A percentile compares a stretch with the other conserved stretches of the same genome.
These are phyloP conservation scores for Fusarium devonianum DNA, from an alignment of 2,329 filamentous ascomycete species.

Conservation along the genomic window DNA sequence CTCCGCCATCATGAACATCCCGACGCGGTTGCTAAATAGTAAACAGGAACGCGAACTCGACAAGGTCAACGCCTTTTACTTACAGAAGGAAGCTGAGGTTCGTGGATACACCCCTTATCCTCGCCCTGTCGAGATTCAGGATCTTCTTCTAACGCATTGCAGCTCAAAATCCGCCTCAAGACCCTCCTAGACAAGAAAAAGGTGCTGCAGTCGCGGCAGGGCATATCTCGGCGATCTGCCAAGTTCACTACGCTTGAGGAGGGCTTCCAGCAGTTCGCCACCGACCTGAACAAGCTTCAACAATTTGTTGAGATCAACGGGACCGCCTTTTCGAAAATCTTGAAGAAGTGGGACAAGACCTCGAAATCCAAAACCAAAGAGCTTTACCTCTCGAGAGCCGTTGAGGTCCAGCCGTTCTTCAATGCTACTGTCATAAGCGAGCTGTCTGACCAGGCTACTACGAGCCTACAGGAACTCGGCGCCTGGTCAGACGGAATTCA, in stretches of 20 bases:
- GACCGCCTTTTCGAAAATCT: slow-evolving; percentile 95
- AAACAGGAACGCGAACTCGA: slow-evolving; percentile 92
- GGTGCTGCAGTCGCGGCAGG: slow-evolving; percentile 82
- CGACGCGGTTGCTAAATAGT: slow-evolving; percentile 49
- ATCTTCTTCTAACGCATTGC: slow-evolving; percentile 27
- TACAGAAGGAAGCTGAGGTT: slow-evolving; percentile 98
- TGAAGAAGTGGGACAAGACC: slow-evolving; percentile 99
- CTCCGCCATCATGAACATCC: slow-evolving; percentile 39
- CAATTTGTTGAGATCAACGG: slow-evolving; percentile 99
- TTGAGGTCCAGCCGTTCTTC: slow-evolving; percentile 98
- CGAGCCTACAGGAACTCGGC: slow-evolving; percentile 91
- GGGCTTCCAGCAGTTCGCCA: slow-evolving; percentile 96
- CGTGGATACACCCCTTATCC: slow-evolving; percentile 40
- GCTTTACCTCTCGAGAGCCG: slow-evolving; percentile 91
- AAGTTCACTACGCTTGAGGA: slow-evolving; percentile 96
- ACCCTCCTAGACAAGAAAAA: slow-evolving; percentile 95
- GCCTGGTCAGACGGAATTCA: slow-evolving; percentile 98
- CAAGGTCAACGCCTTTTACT: slow-evolving; percentile 97
- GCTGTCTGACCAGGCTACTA: slow-evolving; percentile 94
- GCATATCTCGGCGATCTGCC: slow-evolving; percentile 84
- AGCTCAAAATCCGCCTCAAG: slow-evolving; percentile 93
- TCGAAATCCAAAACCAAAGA: slow-evolving; percentile 99
- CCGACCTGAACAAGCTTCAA: slow-evolving; percentile 95
- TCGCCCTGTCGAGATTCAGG: background rate
- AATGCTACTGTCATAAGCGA: slow-evolving; percentile 97